Evolutionary conservation across 495 filamentous ascomycete species (phyloP).

Genomic region (Neurospora discreta): DNA sequence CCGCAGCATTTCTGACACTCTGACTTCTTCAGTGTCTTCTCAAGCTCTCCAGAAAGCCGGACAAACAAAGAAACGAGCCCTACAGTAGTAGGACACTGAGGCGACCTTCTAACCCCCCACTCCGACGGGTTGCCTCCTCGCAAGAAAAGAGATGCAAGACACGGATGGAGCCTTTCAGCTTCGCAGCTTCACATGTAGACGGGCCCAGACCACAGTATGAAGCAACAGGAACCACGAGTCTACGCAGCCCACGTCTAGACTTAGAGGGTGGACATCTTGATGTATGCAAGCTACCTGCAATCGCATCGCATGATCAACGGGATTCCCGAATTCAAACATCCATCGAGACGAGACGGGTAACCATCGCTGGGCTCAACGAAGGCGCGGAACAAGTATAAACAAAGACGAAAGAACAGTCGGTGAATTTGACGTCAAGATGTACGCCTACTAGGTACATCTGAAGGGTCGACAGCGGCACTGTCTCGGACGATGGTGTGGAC

Average conservation of each 20-base stretch:
- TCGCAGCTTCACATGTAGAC: background rate
- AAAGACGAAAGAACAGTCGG: no score
- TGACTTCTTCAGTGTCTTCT: background rate
- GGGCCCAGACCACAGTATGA: background rate
- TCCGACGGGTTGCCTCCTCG: background rate
- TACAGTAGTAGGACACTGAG: background rate
- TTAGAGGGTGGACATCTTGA: background rate
- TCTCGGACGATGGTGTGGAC: background rate
- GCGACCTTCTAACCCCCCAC: background rate
- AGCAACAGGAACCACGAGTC: background rate
- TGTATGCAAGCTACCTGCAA: background rate
- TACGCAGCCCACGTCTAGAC: background rate
- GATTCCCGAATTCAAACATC: background rate
- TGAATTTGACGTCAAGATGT: background rate
- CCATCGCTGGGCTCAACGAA: background rate
- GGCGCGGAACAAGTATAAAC: background rate
- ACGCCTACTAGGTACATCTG: background rate
- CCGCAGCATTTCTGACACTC: background rate
- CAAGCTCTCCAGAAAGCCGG: background rate
- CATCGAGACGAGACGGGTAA: background rate
- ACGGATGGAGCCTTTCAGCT: background rate
- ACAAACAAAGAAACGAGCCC: background rate
- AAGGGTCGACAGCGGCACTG: background rate
- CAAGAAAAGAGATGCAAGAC: background rate
- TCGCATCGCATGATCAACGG: background rate